phyloP scores from a whole-genome alignment of 2,329 filamentous ascomycete species.

The Fusarium tanahbumbuense region DNA sequence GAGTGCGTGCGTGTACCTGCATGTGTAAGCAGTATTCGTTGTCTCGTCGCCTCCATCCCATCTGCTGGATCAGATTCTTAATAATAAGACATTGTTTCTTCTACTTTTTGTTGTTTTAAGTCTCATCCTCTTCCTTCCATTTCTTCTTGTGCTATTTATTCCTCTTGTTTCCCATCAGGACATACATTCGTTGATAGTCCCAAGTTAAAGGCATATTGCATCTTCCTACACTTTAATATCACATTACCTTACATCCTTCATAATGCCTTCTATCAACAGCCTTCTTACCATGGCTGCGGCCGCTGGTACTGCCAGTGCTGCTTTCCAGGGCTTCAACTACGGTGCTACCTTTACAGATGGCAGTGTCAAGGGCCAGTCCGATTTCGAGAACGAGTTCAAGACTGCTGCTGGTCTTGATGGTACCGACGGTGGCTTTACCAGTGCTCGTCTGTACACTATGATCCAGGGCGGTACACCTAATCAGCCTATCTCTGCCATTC shows the following conservation, averaged over 20 bases:
- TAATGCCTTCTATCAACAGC: constrained; percentile 49
- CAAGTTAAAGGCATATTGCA: background rate
- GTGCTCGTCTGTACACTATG: constrained; percentile 80
- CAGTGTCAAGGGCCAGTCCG: constrained; percentile 67
- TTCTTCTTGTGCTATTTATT: constrained; percentile 6
- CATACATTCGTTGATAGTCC: constrained; percentile 32
- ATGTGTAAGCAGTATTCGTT: constrained; percentile 21
- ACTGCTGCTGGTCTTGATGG: constrained; percentile 72
- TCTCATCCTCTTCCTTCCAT: background rate
- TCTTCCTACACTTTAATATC: background rate
- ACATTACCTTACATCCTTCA: constrained; percentile 4
- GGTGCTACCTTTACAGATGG: constrained; percentile 71
- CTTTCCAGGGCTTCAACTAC: constrained; percentile 78
- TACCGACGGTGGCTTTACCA: constrained; percentile 71
- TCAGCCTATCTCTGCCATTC: constrained; percentile 77
- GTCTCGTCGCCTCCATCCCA: constrained; percentile 16
- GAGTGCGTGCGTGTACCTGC: constrained; percentile 27
- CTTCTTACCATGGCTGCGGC: constrained; percentile 53
- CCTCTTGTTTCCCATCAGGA: constrained; percentile 1
- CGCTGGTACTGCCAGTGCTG: constrained; percentile 52
- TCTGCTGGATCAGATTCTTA: constrained; percentile 8
- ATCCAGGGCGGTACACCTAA: constrained; percentile 74
- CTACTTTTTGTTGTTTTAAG: background rate
- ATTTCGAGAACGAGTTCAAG: constrained; percentile 78
- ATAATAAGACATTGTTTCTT: constrained; percentile 8